Conservation (phyloP, 2,329 filamentous ascomycete species). For the Cercospora nicotianae region DNA sequence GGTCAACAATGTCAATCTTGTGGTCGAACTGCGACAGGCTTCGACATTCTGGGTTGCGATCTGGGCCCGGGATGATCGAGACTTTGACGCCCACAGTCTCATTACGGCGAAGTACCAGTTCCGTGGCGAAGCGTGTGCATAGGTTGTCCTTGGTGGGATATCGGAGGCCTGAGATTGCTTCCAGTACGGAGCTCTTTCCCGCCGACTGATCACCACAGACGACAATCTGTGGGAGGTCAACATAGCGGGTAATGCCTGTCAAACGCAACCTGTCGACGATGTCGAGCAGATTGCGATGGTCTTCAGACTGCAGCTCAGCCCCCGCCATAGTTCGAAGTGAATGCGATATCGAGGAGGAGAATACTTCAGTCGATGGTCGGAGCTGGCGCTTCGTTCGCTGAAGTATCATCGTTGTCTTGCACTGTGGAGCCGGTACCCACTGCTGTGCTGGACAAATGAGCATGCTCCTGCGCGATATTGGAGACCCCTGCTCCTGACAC, state of each 20-base stretch:
- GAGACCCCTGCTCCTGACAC: background rate
- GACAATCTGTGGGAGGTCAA: constrained; percentile 41
- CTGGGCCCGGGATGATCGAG: constrained; percentile 8
- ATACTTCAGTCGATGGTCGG: background rate
- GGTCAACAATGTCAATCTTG: background rate
- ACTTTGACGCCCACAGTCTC: constrained; percentile 1
- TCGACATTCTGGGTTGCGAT: background rate
- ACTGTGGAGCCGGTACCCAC: background rate
- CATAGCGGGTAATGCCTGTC: background rate
- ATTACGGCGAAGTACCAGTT: constrained; percentile 28
- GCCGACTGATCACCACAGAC: constrained; percentile 61
- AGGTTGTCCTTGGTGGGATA: constrained; percentile 58
- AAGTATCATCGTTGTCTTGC: background rate
- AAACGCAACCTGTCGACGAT: background rate
- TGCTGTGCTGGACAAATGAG: background rate
- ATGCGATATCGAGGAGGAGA: background rate
- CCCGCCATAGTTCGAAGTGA: background rate
- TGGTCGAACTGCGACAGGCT: background rate
- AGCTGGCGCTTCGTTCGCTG: background rate
- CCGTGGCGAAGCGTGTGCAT: constrained; percentile 51
- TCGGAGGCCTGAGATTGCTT: constrained; percentile 60
- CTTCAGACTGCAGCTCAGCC: background rate
- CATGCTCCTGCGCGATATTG: background rate
- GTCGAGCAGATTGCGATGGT: background rate
- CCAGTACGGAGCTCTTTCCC: constrained; percentile 63